Evolutionary conservation across 371 early-diverging fungal genomes (phyloP).

Genomic region (Coemansia sp.): DNA sequence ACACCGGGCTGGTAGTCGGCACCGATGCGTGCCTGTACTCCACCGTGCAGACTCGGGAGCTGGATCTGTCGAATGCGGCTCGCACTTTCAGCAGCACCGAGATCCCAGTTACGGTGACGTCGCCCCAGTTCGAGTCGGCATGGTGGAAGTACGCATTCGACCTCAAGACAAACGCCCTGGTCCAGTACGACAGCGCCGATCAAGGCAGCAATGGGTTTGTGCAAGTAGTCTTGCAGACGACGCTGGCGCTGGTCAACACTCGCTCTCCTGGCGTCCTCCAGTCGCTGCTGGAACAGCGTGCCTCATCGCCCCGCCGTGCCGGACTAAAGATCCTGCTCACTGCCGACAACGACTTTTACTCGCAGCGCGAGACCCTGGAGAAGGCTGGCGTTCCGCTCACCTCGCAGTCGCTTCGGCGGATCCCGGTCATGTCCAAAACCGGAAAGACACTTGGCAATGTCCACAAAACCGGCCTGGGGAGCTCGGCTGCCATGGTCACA

Average conservation of each 20-base stretch:
- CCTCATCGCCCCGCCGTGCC: conserved; percentile 7
- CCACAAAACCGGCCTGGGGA: conserved; percentile 94
- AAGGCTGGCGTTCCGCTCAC: conserved; percentile 56
- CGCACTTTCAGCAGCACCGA: background rate
- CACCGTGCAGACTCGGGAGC: conserved; percentile 51
- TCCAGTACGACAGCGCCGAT: conserved; percentile 39
- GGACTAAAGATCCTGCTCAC: conserved; percentile 72
- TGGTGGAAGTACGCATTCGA: conserved; percentile 60
- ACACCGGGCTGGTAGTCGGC: conserved; percentile 81
- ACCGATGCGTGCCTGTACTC: conserved; percentile 84
- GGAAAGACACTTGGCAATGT: conserved; percentile 69
- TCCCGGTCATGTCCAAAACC: conserved; percentile 71
- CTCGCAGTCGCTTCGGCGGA: conserved; percentile 57
- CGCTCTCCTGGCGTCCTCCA: conserved; percentile 51
- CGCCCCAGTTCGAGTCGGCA: conserved; percentile 73
- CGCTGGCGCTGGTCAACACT: conserved; percentile 46
- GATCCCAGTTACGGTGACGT: conserved; percentile 55
- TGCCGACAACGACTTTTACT: conserved; percentile 95
- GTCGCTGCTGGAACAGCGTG: conserved; percentile 39
- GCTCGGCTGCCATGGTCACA: conserved; percentile 91
- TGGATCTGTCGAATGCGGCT: background rate
- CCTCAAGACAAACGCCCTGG: conserved; percentile 19
- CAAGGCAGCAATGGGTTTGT: conserved; percentile 54
- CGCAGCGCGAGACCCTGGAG: conserved; percentile 74
- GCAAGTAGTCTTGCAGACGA: conserved; percentile 52